Base-by-base conservation (phyloP, 1,139 yeast species). In the Candida sp. region DNA sequence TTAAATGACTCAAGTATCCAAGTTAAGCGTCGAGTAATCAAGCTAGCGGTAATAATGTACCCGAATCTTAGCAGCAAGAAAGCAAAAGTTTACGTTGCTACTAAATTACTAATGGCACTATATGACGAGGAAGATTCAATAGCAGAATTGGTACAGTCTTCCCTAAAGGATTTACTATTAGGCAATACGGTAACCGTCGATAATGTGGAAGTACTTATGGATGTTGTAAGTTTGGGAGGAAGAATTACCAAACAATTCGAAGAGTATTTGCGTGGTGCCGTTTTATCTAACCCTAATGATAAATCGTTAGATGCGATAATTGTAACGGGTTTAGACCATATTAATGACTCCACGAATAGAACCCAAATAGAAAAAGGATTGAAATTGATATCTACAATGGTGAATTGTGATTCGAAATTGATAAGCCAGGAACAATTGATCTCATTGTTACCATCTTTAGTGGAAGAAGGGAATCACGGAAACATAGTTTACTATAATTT, bases 101-200 rank as follows among this genome's bases (percentile, higher is more conserved):
- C 75, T 11, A 74, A 70, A 41, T 60, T 87, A 5, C 58, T 88
- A 6, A 63, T 66, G 46, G 68, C 85, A 45, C 49, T 82, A 1
- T 84, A 83, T 36, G 96, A 87, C 55, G 93, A 84, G 51, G 96
- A 88, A 50, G 83, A 79, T 38, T 50, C 66, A 1, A 70, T 87
- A 2, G 64, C 73, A 21, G 78, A 75, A 1, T 57, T 70, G 12
- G 75, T 85, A 0, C 68, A 64, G 37, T 46, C 55, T 1, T 59
- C 64, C 5, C 51, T 86, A 12, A 45, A 70, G 1, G 75, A 74
- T 1, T 50, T 75, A 22, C 77, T 84, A 76, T 75, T 82, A 43
- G 43, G 55, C 1, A 48, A 57, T 4, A 44, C 63, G 4, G 46
- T 12, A 19, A 21, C 12, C 8, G 9, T 4, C 21, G 36, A 30